Conservation (phyloP, 768 basidiomycete species). For the Daedaleopsis nitida region DNA sequence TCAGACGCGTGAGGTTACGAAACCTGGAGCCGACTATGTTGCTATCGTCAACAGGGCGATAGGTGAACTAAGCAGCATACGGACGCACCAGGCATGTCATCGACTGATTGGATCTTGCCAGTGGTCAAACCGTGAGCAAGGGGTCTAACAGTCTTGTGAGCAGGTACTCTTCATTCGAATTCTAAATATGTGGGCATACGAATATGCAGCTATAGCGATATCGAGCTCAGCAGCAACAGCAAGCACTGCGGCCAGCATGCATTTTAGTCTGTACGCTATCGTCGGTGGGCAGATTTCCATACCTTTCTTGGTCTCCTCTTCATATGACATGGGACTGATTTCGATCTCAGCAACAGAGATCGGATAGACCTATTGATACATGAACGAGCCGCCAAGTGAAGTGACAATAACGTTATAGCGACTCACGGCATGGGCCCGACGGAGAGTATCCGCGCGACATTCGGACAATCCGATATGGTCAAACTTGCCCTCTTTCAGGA, state of each 20-base stretch:
- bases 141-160: constrained; percentile 43
- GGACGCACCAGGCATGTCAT: no score
- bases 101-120: constrained; percentile 40
- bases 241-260: constrained; percentile 48
- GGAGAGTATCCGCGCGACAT: constrained; percentile 47
- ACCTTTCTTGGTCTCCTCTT: constrained; percentile 50
- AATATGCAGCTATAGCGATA: constrained; percentile 59
- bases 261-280: no score
- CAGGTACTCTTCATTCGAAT: no score
- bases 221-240: constrained; percentile 52
- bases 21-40: no score
- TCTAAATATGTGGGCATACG: constrained; percentile 34
- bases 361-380: constrained; percentile 39
- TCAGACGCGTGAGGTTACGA: no score
- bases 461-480: constrained; percentile 62
- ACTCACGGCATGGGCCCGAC: constrained; percentile 32
- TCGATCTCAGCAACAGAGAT: constrained; percentile 71
- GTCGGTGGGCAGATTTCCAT: constrained; percentile 28
- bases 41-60: no score
- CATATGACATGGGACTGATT: constrained; percentile 59
- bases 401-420: background rate
- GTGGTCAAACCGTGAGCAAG: constrained; percentile 55
- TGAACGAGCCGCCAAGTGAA: background rate
- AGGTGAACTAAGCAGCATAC: no score
- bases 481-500: constrained; percentile 57